Base-by-base conservation (phyloP, 176 grass and related monocot species). In the Musa beccarii region DNA sequence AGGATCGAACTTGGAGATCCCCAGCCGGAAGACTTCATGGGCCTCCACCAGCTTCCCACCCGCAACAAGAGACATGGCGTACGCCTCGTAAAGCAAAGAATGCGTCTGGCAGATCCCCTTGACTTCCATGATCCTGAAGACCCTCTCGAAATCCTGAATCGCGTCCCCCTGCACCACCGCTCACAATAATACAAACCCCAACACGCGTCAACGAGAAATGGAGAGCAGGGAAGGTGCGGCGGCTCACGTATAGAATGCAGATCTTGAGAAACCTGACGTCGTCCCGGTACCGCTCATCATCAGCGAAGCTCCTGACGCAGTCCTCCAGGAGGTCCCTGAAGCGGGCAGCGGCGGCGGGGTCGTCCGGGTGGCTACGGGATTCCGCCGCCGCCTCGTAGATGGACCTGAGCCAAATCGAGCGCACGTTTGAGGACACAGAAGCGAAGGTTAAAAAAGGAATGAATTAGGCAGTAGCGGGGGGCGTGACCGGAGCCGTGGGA, bases 81-180 rank as follows among this genome's bases (percentile, higher is more conserved):
- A 99, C 14, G 88, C 79, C 34, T 99, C 95, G 56, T 99, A 99
- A 13, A 94, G 86, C 79, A 94, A 78, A 56, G 95, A 88, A 76
- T 94, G 63, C 81, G 80, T 82, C 59, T 82, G 73, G 77, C 85
- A 99, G 79, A 93, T 75, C 56, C 81, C 65, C 74, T 85, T 93
- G 11, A 80, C 82, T 69, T 94, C 88, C 61, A 99, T 70, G 34
- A 83, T 69, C 78, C 59, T 69, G 76, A 84, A 99, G 16, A 87
- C 84, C 22, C 67, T 89, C 51, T 87, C 79, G 34, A 94, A 80
- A 74, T 89, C 76, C 49, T 66, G 71, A 61, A 69, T 79, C 64
- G 61, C 83, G 82, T 99, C 95, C 7, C 74, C 95, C 95, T 94
- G 68, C 73, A 74, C 84, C 55, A 84, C 24, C 7, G 83, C 52